A percentile compares a stretch with the other conserved stretches of the same genome.
Evolutionary conservation across 495 filamentous ascomycete species (phyloP).

Genomic region (Polyplosphaeria fusca): DNA sequence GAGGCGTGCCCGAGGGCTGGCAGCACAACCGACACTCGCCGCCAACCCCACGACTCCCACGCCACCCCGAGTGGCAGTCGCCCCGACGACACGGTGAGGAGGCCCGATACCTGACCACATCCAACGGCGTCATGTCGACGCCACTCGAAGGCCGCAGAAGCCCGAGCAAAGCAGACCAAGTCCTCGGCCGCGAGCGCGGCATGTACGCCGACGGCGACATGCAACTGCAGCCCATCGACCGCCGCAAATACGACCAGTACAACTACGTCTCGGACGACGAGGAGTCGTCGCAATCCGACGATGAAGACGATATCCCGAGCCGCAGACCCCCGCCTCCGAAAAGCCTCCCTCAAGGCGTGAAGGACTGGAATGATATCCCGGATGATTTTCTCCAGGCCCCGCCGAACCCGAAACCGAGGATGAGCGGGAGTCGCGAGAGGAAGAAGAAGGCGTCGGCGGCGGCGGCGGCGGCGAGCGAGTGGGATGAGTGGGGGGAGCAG

Average conservation of each 20-base stretch:
- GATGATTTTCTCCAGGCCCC: constrained; percentile 35
- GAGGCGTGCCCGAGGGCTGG: constrained; percentile 23
- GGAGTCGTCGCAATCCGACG: constrained; percentile 15
- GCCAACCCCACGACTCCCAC: constrained; percentile 22
- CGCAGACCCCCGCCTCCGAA: constrained; percentile 23
- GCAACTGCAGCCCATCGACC: constrained; percentile 33
- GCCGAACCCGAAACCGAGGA: constrained; percentile 23
- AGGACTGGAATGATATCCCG: constrained; percentile 42
- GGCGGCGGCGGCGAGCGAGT: constrained; percentile 9
- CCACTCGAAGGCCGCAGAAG: constrained; percentile 24
- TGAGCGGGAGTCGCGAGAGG: constrained; percentile 5
- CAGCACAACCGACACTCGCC: constrained; percentile 22
- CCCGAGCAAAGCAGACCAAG: constrained; percentile 34
- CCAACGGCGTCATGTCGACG: constrained; percentile 15
- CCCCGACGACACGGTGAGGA: constrained; percentile 20
- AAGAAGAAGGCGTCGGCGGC: constrained; percentile 2
- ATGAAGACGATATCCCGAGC: constrained; percentile 34
- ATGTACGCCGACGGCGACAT: constrained; percentile 35
- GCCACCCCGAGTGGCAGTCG: constrained; percentile 24
- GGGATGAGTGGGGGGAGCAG: constrained; percentile 34
- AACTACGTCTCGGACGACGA: constrained; percentile 27
- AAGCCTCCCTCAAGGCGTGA: constrained; percentile 6
- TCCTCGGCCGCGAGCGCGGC: constrained; percentile 31
- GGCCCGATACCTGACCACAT: constrained; percentile 28
- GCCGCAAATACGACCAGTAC: constrained; percentile 34